Conservation (phyloP, 2,329 filamentous ascomycete genomes). For the Exophiala phaeomuriformis region DNA sequence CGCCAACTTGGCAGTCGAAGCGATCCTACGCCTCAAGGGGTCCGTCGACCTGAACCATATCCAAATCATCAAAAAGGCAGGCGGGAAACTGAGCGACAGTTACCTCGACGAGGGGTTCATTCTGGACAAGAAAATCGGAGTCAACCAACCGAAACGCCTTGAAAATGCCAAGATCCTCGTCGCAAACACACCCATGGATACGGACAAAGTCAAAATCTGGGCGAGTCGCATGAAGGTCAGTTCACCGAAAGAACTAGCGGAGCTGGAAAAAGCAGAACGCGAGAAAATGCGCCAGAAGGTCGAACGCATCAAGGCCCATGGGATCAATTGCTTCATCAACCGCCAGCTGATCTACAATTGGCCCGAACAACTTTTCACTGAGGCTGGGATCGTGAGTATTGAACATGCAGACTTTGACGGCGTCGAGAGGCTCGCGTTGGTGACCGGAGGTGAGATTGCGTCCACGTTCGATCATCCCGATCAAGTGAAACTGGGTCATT, state of each 20-base stretch:
- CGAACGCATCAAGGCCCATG: slow-evolving; percentile 95
- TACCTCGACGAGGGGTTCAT: slow-evolving; percentile 98
- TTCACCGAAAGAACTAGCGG: slow-evolving; percentile 93
- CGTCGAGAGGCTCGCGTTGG: slow-evolving; percentile 86
- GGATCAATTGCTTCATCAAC: slow-evolving; percentile 99
- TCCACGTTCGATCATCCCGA: slow-evolving; percentile 98
- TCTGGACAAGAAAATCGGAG: slow-evolving; percentile 96
- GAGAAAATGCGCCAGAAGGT: slow-evolving; percentile 99
- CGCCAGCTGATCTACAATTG: slow-evolving; percentile 99
- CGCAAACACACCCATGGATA: slow-evolving; percentile 98
- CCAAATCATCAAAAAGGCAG: slow-evolving; percentile 98
- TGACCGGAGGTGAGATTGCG: slow-evolving; percentile 94
- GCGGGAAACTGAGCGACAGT: slow-evolving; percentile 93
- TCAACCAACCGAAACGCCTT: slow-evolving; percentile 94
- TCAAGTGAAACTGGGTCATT: slow-evolving; percentile 89
- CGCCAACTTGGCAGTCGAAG: slow-evolving; percentile 79
- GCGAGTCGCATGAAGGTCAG: slow-evolving; percentile 94
- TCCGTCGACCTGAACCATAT: slow-evolving; percentile 95
- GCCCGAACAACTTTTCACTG: slow-evolving; percentile 97
- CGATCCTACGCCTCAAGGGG: slow-evolving; percentile 79
- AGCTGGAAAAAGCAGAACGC: slow-evolving; percentile 93
- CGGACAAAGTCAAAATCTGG: slow-evolving; percentile 99
- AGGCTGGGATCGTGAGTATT: slow-evolving; percentile 95
- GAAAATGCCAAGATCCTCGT: slow-evolving; percentile 98
- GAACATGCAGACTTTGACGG: slow-evolving; percentile 99